A percentile compares a stretch with the other conserved stretches of the same genome.
Evolutionary conservation across 352 stramenopile genomes (phyloP).

Genomic region (Pythium pyrilobum): DNA sequence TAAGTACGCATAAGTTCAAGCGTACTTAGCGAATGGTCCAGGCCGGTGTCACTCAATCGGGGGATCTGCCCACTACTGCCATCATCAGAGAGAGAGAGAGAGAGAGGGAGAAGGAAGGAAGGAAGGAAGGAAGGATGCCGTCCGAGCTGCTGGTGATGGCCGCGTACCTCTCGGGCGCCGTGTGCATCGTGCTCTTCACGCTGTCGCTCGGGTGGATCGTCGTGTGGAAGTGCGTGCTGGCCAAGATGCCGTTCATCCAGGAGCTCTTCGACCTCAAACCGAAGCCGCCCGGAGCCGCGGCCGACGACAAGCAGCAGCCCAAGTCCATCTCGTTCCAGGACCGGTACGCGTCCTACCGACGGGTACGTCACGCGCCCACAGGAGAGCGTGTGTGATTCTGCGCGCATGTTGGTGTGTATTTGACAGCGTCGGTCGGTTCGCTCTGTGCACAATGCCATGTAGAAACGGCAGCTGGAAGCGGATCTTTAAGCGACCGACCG

Average conservation of each 20-base stretch:
- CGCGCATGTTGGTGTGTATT: no score
- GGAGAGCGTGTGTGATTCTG: no score
- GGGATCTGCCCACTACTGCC: neutral
- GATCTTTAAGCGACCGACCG: no score
- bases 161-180: conserved; percentile 65
- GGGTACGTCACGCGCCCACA: no score
- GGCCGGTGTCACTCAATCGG: neutral
- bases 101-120: neutral
- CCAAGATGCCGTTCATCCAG: conserved; percentile 80
- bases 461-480: conserved; percentile 10
- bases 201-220: conserved; percentile 68
- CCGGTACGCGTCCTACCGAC: conserved; percentile 59
- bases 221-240: conserved; percentile 82
- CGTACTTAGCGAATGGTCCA: neutral
- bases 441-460: no score
- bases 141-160: conserved; percentile 52
- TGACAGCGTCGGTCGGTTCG: no score
- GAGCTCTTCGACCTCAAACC: conserved; percentile 83
- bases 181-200: conserved; percentile 82
- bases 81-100: neutral
- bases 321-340: conserved; percentile 64
- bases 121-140: conserved; percentile 18
- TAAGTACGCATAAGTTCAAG: neutral
- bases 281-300: conserved; percentile 23
- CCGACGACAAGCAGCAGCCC: conserved; percentile 21